Conservation (phyloP, 176 grass and related monocot genomes). For the Rhynchospora breviuscula region DNA sequence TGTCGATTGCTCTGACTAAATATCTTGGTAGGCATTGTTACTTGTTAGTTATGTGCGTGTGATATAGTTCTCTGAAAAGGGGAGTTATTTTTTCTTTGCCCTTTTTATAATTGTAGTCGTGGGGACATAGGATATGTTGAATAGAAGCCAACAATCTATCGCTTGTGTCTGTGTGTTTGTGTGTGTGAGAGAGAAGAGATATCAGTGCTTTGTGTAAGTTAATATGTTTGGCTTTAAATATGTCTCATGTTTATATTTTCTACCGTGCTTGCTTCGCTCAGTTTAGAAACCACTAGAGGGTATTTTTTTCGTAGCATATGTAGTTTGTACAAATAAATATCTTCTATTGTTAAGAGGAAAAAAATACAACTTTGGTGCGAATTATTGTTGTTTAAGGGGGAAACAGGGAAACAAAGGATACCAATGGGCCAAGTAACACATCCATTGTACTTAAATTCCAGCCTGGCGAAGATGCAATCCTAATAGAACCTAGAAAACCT, state of each 20-base stretch:
- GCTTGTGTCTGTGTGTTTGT: no score
- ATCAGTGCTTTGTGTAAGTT: not conserved
- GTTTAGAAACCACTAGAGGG: no score
- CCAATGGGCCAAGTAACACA: not conserved
- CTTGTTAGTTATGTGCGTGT: not conserved
- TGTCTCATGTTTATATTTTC: not conserved
- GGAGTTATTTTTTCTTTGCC: not conserved
- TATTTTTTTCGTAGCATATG: no score
- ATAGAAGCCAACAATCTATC: not conserved
- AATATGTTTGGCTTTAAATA: not conserved
- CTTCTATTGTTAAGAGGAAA: no score
- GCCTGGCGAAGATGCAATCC: not conserved
- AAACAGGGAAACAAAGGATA: not conserved
- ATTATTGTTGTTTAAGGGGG: not conserved
- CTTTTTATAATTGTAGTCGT: not conserved
- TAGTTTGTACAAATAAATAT: no score
- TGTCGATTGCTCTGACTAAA: not conserved
- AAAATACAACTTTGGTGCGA: no score
- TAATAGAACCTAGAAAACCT: not conserved
- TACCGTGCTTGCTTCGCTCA: not conserved
- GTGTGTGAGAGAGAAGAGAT: not conserved
- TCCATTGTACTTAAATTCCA: not conserved
- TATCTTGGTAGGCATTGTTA: not conserved
- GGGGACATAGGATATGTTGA: not conserved
- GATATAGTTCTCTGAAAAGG: not conserved